Percentiles rank a stretch among this genome's conserved stretches.
Conservation (phyloP, 106 monocot genomes). For the Phalaenopsis equestris region DNA sequence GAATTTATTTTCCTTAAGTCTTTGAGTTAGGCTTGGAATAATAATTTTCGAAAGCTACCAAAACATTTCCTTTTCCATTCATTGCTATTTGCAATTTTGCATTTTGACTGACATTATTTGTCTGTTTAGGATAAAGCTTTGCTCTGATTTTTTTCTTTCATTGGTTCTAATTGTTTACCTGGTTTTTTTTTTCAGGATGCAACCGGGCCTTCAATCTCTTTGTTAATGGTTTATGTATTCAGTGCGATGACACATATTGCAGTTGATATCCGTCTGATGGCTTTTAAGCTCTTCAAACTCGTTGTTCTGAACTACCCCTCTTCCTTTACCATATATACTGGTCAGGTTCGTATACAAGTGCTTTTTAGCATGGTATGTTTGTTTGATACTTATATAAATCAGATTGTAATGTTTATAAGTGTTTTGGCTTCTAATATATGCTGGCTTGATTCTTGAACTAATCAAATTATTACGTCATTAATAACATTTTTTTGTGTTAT, state of each 20-base stretch:
- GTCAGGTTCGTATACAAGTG: slow-evolving; percentile 44
- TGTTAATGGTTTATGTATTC: slow-evolving; percentile 76
- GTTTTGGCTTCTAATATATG: background rate
- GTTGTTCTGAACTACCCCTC: slow-evolving; percentile 57
- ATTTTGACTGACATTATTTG: background rate
- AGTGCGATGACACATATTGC: slow-evolving; percentile 91
- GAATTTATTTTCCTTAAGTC: background rate
- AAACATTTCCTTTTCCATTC: background rate
- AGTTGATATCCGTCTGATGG: slow-evolving; percentile 69
- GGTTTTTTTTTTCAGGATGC: slow-evolving; percentile 30
- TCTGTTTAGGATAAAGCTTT: background rate
- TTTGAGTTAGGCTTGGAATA: background rate
- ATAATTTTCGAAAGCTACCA: background rate
- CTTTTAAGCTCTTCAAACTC: slow-evolving; percentile 85
- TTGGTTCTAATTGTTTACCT: background rate
- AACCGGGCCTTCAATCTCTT: slow-evolving; percentile 29
- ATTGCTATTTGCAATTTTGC: background rate
- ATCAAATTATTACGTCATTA: background rate
- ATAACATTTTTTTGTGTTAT: background rate
- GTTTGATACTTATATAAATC: background rate
- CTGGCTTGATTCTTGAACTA: background rate
- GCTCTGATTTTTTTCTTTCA: background rate
- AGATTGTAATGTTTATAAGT: background rate
- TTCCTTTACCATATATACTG: slow-evolving; percentile 63
- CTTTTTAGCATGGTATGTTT: background rate